Evolutionary conservation across 306 rosid genomes (phyloP).

Genomic region (Cucumis cinereus): DNA sequence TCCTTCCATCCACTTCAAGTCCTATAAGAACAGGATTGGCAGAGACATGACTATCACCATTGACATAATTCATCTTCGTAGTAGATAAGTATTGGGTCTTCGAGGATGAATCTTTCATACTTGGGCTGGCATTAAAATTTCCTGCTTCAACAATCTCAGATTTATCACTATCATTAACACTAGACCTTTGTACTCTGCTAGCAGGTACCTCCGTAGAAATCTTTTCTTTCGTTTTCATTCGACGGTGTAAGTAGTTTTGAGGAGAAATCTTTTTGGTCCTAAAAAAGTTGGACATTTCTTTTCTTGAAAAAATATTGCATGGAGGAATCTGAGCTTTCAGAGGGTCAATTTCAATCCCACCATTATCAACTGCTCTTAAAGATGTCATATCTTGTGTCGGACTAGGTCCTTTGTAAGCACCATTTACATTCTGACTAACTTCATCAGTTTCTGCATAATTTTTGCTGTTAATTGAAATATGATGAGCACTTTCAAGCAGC

Average conservation of each 20-base stretch:
- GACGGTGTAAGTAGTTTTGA: conserved; percentile 32
- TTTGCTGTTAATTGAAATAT: conserved; percentile 17
- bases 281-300: conserved; percentile 57
- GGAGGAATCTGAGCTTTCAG: conserved; percentile 77
- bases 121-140: conserved; percentile 27
- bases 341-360: conserved; percentile 40
- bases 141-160: conserved; percentile 24
- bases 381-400: conserved; percentile 24
- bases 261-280: conserved; percentile 41
- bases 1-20: conserved; percentile 26
- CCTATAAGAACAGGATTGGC: conserved; percentile 27
- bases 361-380: conserved; percentile 24
- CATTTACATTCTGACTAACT: conserved; percentile 19
- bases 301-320: conserved; percentile 54
- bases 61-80: conserved; percentile 24
- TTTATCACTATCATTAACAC: conserved; percentile 15
- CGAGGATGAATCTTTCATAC: conserved; percentile 20
- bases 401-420: conserved; percentile 17
- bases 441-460: conserved; percentile 14
- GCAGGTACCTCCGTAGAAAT: conserved; percentile 24
- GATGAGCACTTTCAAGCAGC: conserved; percentile 20
- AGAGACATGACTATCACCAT: conserved; percentile 27
- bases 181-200: conserved; percentile 13
- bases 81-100: conserved; percentile 20
- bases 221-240: conserved; percentile 23